Conservation (phyloP, 129 eudicot species). For the Helichrysum umbraculigerum region DNA sequence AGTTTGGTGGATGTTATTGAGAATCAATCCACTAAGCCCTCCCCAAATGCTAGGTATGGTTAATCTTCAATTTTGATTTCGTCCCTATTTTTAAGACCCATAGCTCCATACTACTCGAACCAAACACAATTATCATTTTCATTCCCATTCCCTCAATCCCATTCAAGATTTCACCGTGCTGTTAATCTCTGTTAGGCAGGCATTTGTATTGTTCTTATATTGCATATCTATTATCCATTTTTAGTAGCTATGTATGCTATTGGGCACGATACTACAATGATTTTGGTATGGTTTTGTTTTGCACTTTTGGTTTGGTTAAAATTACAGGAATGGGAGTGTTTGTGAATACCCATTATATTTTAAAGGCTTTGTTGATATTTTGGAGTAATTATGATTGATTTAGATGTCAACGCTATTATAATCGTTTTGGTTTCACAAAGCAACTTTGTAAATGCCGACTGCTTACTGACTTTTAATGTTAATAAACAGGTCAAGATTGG, state of each 20-base stretch:
- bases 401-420: not conserved
- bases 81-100: too few relatives aligned
- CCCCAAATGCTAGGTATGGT: too few relatives aligned
- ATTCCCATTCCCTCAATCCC: too few relatives aligned
- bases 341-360: not conserved
- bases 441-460: not conserved
- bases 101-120: too few relatives aligned
- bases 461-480: not conserved
- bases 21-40: too few relatives aligned
- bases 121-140: too few relatives aligned
- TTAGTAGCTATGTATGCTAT: not conserved
- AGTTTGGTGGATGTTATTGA: too few relatives aligned
- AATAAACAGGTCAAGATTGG: conserved; percentile 67
- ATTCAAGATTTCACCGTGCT: too few relatives aligned
- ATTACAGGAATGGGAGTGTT: not conserved
- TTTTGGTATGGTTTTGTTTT: conserved; percentile 1
- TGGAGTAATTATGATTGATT: too few relatives aligned
- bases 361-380: not conserved
- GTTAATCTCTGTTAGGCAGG: not conserved
- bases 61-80: too few relatives aligned
- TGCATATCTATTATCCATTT: not conserved
- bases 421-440: not conserved
- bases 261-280: not conserved
- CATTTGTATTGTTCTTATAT: not conserved
- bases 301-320: not conserved